A percentile compares a stretch with the other conserved stretches of the same genome.
phyloP scores from a whole-genome alignment of 257 asterid species.

The Leonotis leonurus region DNA sequence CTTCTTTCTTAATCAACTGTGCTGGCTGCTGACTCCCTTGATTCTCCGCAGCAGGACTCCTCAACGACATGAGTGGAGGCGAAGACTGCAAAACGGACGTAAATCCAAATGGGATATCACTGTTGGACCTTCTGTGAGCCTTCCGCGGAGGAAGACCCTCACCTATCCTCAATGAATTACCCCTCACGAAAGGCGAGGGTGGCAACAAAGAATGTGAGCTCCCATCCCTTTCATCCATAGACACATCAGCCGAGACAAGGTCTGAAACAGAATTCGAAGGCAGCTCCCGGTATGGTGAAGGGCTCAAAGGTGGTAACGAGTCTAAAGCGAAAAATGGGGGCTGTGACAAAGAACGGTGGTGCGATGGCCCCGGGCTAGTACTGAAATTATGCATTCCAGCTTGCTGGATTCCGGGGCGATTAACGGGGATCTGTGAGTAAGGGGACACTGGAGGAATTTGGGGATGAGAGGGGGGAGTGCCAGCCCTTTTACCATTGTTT shows the following conservation, averaged over 20 bases:
- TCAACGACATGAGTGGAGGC: constrained; percentile 40
- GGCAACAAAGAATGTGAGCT: constrained; percentile 46
- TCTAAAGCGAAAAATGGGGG: constrained; percentile 68
- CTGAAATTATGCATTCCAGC: constrained; percentile 50
- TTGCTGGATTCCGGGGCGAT: constrained; percentile 30
- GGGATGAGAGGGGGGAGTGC: constrained; percentile 92
- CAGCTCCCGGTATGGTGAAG: constrained; percentile 58
- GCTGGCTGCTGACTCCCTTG: constrained; percentile 42
- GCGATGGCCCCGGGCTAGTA: constrained; percentile 46
- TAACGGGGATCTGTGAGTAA: constrained; percentile 69
- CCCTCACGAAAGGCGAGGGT: constrained; percentile 59
- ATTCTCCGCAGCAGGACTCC: constrained; percentile 48
- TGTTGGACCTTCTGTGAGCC: constrained; percentile 50
- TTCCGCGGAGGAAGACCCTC: constrained; percentile 55
- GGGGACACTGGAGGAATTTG: constrained; percentile 89
- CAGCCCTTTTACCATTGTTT: constrained; percentile 43
- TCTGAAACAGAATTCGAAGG: constrained; percentile 33
- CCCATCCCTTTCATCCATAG: constrained; percentile 68
- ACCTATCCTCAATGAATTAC: constrained; percentile 37
- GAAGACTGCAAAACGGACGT: constrained; percentile 30
- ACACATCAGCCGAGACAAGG: constrained; percentile 46
- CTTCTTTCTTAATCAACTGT: constrained; percentile 63
- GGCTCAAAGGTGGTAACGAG: constrained; percentile 89
- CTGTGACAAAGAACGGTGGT: constrained; percentile 70
- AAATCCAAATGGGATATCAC: constrained; percentile 55